phyloP scores from a whole-genome alignment of 2,329 filamentous ascomycete species.

The Aspergillus phoenicis region DNA sequence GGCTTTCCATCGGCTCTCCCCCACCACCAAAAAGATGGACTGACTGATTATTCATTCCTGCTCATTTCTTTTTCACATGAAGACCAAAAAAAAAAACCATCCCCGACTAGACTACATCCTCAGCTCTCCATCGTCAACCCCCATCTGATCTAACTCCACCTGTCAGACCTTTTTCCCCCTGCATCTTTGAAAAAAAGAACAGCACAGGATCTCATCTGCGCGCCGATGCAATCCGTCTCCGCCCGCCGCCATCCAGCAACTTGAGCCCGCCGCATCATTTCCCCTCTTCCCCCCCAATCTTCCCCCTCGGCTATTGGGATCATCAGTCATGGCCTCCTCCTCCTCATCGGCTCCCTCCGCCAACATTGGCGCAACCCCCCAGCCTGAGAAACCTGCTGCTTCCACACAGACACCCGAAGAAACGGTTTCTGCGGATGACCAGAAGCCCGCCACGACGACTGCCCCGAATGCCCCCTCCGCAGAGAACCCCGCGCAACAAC shows the following conservation, averaged over 20 bases:
- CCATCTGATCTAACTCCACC: background rate
- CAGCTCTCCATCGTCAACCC: background rate
- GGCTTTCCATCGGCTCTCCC: conserved; percentile 6
- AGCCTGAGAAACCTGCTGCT: background rate
- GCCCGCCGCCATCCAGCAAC: background rate
- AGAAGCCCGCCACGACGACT: background rate
- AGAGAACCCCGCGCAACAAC: conserved; percentile 2
- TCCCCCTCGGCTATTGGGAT: conserved; percentile 5
- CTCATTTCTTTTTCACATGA: conserved; percentile 4
- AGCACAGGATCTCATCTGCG: background rate
- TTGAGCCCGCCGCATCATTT: conserved; percentile 4
- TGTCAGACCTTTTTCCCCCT: background rate
- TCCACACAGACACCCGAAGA: conserved; percentile 9
- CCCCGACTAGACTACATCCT: too few relatives aligned
- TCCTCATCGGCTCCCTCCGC: conserved; percentile 17
- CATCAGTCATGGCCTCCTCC: conserved; percentile 15
- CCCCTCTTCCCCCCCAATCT: background rate
- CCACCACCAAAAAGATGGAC: background rate
- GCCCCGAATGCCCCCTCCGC: conserved; percentile 3
- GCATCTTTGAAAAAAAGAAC: background rate
- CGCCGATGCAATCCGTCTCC: background rate
- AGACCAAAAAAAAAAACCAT: background rate
- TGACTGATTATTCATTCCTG: conserved; percentile 11
- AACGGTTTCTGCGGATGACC: background rate
- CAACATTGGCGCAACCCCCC: conserved; percentile 9